Conservation (phyloP, 2,329 filamentous ascomycete species). For the Xylariaceae sp. region DNA sequence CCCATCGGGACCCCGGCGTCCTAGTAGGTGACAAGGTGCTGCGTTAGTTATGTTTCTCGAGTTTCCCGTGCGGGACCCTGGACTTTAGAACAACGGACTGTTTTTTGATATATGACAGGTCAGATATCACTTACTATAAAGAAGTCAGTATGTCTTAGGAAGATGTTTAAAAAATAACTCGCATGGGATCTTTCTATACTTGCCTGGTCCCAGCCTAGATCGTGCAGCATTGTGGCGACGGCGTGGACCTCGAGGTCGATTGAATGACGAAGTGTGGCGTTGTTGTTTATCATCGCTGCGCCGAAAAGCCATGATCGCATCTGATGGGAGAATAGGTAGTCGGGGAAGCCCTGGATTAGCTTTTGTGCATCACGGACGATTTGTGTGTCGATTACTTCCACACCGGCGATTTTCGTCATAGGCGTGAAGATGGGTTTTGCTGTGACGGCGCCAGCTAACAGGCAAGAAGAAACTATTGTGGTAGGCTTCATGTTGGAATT, state of each 20-base stretch:
- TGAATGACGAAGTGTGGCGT: neutral
- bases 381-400: neutral
- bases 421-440: neutral
- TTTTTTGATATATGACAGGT: no score
- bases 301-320: neutral
- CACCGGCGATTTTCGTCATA: neutral
- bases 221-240: neutral
- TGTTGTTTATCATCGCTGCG: neutral
- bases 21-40: neutral
- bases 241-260: neutral
- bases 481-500: neutral
- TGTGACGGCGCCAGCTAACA: neutral
- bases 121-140: no score
- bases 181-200: no score
- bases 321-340: neutral
- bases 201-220: neutral
- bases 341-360: neutral
- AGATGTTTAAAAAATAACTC: no score
- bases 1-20: neutral
- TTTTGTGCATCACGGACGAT: neutral
- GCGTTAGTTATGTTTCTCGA: no score
- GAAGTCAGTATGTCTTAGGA: no score
- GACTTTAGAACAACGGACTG: no score
- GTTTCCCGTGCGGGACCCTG: no score
- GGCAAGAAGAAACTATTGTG: neutral